Evolutionary conservation across 1,139 yeast genomes (phyloP).

Genomic region (Nakaseomyces uthaithaninus): DNA sequence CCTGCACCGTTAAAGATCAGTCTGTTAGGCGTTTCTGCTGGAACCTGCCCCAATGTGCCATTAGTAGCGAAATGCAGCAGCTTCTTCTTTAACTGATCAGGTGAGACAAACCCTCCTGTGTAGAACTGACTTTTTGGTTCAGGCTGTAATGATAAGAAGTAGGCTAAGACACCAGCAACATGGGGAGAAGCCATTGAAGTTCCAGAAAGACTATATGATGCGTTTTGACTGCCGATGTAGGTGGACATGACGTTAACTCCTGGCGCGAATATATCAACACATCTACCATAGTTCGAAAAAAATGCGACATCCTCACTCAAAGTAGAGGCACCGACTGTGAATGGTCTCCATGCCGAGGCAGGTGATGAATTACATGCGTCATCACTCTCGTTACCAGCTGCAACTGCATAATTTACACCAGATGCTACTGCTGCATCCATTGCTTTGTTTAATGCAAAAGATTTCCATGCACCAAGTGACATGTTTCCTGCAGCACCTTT

Average conservation of each 20-base stretch:
- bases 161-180: constrained; percentile 81
- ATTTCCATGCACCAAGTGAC: constrained; percentile 85
- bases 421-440: constrained; percentile 77
- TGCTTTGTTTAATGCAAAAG: constrained; percentile 73
- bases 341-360: constrained; percentile 65
- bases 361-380: constrained; percentile 84
- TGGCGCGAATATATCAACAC: constrained; percentile 83
- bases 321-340: constrained; percentile 79
- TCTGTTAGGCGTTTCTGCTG: constrained; percentile 77
- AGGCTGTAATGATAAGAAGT: constrained; percentile 88
- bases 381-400: constrained; percentile 80
- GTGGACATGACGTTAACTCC: constrained; percentile 76
- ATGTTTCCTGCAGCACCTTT: constrained; percentile 84
- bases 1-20: constrained; percentile 94
- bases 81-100: constrained; percentile 83
- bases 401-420: constrained; percentile 78
- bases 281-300: constrained; percentile 73
- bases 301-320: constrained; percentile 67
- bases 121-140: constrained; percentile 65
- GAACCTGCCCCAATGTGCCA: constrained; percentile 59
- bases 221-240: constrained; percentile 69
- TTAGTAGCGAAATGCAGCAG: constrained; percentile 72
- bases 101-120: no score
- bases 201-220: constrained; percentile 89
- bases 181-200: constrained; percentile 99